Percentiles rank a stretch among this genome's conserved stretches.
phyloP scores from a whole-genome alignment of 768 basidiomycete species.

The Tricholoma sp. region DNA sequence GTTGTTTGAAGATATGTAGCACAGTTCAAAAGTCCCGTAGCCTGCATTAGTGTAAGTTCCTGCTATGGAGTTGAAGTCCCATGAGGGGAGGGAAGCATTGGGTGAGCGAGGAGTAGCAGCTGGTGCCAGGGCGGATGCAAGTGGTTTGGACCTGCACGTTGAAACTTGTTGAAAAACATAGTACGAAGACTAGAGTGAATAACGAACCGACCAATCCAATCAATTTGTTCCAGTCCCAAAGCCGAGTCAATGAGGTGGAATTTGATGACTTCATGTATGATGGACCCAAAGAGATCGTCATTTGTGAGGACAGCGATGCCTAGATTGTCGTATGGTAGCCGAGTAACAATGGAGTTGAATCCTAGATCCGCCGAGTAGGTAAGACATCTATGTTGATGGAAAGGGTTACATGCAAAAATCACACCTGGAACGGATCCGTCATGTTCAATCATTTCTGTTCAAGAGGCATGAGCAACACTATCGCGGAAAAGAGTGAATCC shows the following conservation, averaged over 20 bases:
- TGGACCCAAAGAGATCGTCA: conserved; percentile 17
- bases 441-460: conserved; percentile 14
- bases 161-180: background rate
- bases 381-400: background rate
- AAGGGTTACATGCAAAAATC: background rate
- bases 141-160: conserved; percentile 1
- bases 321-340: conserved; percentile 11
- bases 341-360: conserved; percentile 11
- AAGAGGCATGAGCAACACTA: background rate
- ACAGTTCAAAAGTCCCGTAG: conserved; percentile 21
- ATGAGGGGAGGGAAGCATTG: conserved; percentile 11
- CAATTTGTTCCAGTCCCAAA: conserved; percentile 17
- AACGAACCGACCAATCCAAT: conserved; percentile 20
- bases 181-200: background rate
- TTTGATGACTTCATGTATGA: conserved; percentile 16
- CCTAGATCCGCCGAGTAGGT: background rate
- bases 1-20: conserved; percentile 3
- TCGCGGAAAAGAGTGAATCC: background rate
- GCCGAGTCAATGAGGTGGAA: conserved; percentile 21
- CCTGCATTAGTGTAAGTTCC: conserved; percentile 18
- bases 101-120: conserved; percentile 1
- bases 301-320: conserved; percentile 24
- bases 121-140: background rate
- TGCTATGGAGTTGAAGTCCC: conserved; percentile 10
- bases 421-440: conserved; percentile 12